Evolutionary conservation across 2,329 filamentous ascomycete species (phyloP), one percentile per base, ranked within the genome.

Genomic region (Monilinia aucupariae): DNA sequence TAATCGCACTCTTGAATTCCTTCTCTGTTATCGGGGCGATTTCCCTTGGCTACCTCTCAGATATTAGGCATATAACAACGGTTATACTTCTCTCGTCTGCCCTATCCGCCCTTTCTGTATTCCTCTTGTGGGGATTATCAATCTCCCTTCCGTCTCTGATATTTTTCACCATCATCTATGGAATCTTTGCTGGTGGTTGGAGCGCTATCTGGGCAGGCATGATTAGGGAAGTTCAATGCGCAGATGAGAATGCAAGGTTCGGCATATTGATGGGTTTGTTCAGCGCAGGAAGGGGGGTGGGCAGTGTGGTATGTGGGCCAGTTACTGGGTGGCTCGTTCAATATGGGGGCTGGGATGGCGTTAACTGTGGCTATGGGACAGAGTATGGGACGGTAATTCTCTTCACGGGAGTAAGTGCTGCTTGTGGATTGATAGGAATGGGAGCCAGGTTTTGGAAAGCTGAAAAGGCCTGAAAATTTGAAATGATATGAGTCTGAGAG

Each of bases 231-330:
- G 49, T 73, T 3, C 62, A 66, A 52, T 49, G 41, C 20, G 30
- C 30, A 27, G 63, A 66, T 30, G 37, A 61, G 5, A 56, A 53
- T 37, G 64, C 66, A 1, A 64, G 61, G 12, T 65, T 69, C 22
- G 78, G 77, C 0, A 68, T 69, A 9, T 67, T 76, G 2, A 72
- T 76, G 64, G 74, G 74, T 3, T 65, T 76, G 54, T 85, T 88
- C 79, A 81, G 82, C 27, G 80, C 82, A 5, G 85, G 84, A 0
- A 77, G 86, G 49, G 86, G 85, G 0, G 75, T 88, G 1, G 86
- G 86, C 0, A 87, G 87, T 65, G 78, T 87, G 43, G 75, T 76
- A 3, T 82, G 77, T 12, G 84, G 84, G 0, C 83, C 84, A 8
- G 54, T 86, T 62, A 85, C 83, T 68, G 80, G 82, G 59, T 76